Conservation (phyloP, 148 eudicot species). For the Vaccinium corymbosum region DNA sequence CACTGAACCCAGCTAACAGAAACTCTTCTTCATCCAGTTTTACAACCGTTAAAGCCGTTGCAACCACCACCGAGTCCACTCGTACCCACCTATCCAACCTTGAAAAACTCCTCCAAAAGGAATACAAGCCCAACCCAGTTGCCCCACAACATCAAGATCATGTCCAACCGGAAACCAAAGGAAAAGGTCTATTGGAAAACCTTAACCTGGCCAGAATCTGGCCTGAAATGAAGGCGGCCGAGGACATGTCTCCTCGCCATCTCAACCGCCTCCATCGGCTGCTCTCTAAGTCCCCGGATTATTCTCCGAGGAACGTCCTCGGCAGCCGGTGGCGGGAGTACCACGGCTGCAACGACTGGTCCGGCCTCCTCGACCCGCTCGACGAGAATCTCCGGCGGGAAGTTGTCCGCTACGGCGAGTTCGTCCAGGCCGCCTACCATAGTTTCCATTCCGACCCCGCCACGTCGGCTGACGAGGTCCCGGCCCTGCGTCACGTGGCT, state of each 20-base stretch:
- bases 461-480: conserved; percentile 39
- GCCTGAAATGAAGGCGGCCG: conserved; percentile 67
- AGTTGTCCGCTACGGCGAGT: conserved; percentile 85
- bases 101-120: conserved; percentile 54
- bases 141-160: neutral
- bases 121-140: conserved; percentile 13
- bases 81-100: conserved; percentile 53
- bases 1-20: conserved; percentile 32
- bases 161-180: conserved; percentile 11
- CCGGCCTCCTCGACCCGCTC: conserved; percentile 84
- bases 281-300: conserved; percentile 49
- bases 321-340: conserved; percentile 80
- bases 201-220: conserved; percentile 47
- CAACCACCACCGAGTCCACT: conserved; percentile 33
- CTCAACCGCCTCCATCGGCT: conserved; percentile 60
- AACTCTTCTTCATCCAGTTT: conserved; percentile 2
- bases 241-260: conserved; percentile 73
- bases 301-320: conserved; percentile 72
- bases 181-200: conserved; percentile 37
- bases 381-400: conserved; percentile 96
- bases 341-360: conserved; percentile 80
- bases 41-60: conserved; percentile 5
- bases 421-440: conserved; percentile 86
- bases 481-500: conserved; percentile 39
- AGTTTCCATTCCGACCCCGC: conserved; percentile 76